Base-by-base conservation (phyloP, 768 basidiomycete genomes). In the Trametes sanguinea region DNA sequence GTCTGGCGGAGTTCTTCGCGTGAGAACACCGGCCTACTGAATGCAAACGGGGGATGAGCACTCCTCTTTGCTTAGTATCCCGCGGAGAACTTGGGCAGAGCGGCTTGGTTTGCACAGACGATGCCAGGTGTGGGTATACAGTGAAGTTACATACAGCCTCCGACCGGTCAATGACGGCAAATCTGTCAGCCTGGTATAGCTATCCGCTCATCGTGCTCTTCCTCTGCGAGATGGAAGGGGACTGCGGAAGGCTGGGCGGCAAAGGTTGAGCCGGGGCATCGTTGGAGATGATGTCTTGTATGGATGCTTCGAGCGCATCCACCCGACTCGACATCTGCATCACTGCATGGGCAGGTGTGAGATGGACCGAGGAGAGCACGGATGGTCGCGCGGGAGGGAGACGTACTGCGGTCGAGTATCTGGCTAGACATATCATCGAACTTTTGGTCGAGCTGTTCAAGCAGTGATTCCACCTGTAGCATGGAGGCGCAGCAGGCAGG, bases 351-450 rank as follows among this genome's bases (percentile, higher is more conserved):
- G 50, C 39, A 56, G 27, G 61, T 58, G 43, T 65, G 52, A 54
- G 65, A 51, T 27, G 57, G n/a, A 8, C 46, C 14, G 52, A 47
- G 45, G 40, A 35, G 52, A 50, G 56, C 48, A 48, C 33, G 48
- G 37, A 57, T 17, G 43, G 59, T 30, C 29, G 33, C 43, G 29
- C 43, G 55, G 50, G 33, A 44, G 17, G 52, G 44, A 7, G 51
- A 81, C 88, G 67, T 71, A 93, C 90, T 92, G 68, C 89, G 81
- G 60, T 92, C 89, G 63, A 96, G 81, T 64, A 97, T 92, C 72
- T 95, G 90, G 17, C 81, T 80, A 35, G 94, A 95, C 93, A 95
- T 95, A 54, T 94, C 90, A 68, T 96, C 93, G 69, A 97, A 96
- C 65, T 92, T 92, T 51, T 83, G 68, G 69, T 97, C 94, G n/a